These are phyloP conservation scores for Mycothermus thermophilus DNA, from an alignment of 495 filamentous ascomycete genomes.

Conservation along the genomic window DNA sequence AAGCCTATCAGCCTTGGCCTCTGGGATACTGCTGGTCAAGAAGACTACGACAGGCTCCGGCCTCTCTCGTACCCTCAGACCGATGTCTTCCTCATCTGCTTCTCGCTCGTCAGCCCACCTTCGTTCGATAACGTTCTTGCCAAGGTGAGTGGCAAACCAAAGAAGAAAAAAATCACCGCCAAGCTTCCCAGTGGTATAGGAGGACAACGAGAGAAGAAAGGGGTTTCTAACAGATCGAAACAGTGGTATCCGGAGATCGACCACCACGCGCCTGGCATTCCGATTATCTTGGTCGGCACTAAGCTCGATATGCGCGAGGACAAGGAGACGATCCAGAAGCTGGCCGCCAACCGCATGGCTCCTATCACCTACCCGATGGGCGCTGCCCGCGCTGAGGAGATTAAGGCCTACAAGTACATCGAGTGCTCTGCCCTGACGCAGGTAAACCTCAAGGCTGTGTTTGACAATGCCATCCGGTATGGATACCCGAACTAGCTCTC, in stretches of 20 bases:
- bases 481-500: neutral
- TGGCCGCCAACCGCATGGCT: slow-evolving; percentile 78
- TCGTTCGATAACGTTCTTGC: slow-evolving; percentile 97
- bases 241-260: slow-evolving; percentile 96
- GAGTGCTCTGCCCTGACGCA: slow-evolving; percentile 98
- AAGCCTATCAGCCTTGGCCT: slow-evolving; percentile 92
- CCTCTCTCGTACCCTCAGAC: slow-evolving; percentile 96
- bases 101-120: slow-evolving; percentile 92
- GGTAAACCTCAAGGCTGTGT: slow-evolving; percentile 90
- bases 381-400: slow-evolving; percentile 73
- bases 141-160: slow-evolving; percentile 45
- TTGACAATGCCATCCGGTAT: slow-evolving; percentile 92
- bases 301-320: slow-evolving; percentile 95
- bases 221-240: too few species aligned
- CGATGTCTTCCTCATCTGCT: slow-evolving; percentile 96
- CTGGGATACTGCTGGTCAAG: slow-evolving; percentile 98
- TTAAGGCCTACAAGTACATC: slow-evolving; percentile 84
- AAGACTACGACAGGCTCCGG: slow-evolving; percentile 92
- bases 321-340: slow-evolving; percentile 56
- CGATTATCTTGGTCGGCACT: slow-evolving; percentile 93
- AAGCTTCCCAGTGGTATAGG: too few species aligned
- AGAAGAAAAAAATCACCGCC: neutral
- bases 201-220: too few species aligned
- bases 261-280: slow-evolving; percentile 88
- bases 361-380: slow-evolving; percentile 85